phyloP scores from a whole-genome alignment of 768 basidiomycete species.

The Rhodotorula babjevae region DNA sequence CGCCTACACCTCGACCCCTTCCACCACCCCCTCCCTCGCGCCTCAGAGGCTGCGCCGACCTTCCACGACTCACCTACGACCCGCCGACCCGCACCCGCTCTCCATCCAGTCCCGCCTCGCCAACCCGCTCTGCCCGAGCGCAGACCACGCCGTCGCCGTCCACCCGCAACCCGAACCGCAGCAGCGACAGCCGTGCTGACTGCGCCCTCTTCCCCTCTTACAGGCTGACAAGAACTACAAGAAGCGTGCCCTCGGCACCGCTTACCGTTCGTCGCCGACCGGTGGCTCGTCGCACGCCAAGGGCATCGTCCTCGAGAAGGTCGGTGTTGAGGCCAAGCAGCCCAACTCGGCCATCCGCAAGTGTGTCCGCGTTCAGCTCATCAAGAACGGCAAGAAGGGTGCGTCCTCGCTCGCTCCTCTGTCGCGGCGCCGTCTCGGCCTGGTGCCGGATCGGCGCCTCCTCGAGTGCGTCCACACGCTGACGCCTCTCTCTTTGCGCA shows the following conservation, averaged over 20 bases:
- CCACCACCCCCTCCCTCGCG: too few relatives aligned
- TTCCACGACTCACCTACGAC: too few relatives aligned
- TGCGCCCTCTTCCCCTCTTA: not conserved
- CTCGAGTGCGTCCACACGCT: too few relatives aligned
- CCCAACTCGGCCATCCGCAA: constrained; percentile 99
- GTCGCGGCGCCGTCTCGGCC: too few relatives aligned
- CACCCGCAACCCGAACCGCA: too few relatives aligned
- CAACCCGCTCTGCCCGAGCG: too few relatives aligned
- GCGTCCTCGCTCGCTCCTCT: not conserved
- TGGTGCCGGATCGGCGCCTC: too few relatives aligned
- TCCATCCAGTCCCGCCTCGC: too few relatives aligned
- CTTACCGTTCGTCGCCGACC: constrained; percentile 99
- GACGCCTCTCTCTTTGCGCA: not conserved
- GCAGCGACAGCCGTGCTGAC: not conserved
- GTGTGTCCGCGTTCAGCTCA: constrained; percentile 98
- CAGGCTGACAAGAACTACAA: constrained; percentile 98
- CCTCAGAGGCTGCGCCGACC: too few relatives aligned
- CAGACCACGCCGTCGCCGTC: not conserved
- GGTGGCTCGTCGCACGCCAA: constrained; percentile 99
- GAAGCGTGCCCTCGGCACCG: constrained; percentile 98
- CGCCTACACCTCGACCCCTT: too few relatives aligned
- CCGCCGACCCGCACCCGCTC: too few relatives aligned
- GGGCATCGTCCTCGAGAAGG: constrained; percentile 99
- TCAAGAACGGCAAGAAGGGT: constrained; percentile 98
- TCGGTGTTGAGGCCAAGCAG: constrained; percentile 99